Base-by-base conservation (phyloP, 108 stramenopile species). In the Pelagomonas calceolata region DNA sequence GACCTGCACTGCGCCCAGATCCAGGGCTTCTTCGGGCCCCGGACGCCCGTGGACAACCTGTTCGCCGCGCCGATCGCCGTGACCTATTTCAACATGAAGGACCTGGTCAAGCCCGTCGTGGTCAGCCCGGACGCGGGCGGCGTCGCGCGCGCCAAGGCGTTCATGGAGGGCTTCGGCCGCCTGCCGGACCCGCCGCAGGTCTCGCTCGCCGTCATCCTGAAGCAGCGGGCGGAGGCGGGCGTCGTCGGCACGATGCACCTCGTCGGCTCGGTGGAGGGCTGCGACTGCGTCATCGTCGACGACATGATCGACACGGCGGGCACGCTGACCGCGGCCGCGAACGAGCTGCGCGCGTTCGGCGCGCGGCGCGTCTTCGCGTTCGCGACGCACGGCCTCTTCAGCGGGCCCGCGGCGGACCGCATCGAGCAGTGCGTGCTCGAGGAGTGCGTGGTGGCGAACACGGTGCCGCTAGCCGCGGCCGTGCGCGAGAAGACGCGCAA, bases 221-320 rank as follows among this genome's bases (percentile, higher is more conserved):
- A 99, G 84, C 98, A 99, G 88, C 90, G 98, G 66, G 94, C 95
- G 63, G 21, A 60, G 51, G 94, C 97, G 66, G 92, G 91, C 34
- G 73, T 87, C 46, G 93, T 99, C 33, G 96, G 94, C 73, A 82
- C 84, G 51, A 99, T 99, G 98, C 97, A 99, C 84, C 88, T 99
- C 68, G 98, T 99, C 16, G 98, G 98, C 44, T 91, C 94, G 69
- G 98, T 99, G 45, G 87, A 84, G 65, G 95, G 93, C 81, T 94
- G 91, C 70, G 98, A 99, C 80, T 94, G 92, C 69, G 95, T 99
- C 73, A 91, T 99, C 70, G 98, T 99, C 26, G 98, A 99, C 79
- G 98, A 98, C 79, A 99, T 99, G 92, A 97, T 99, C 77, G 97
- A 99, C 85, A 99, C 98, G 31, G 98, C 95, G 36, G 96, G 98